Evolutionary conservation across 257 asterid species (phyloP).

Genomic region (Ilex aquifolium): DNA sequence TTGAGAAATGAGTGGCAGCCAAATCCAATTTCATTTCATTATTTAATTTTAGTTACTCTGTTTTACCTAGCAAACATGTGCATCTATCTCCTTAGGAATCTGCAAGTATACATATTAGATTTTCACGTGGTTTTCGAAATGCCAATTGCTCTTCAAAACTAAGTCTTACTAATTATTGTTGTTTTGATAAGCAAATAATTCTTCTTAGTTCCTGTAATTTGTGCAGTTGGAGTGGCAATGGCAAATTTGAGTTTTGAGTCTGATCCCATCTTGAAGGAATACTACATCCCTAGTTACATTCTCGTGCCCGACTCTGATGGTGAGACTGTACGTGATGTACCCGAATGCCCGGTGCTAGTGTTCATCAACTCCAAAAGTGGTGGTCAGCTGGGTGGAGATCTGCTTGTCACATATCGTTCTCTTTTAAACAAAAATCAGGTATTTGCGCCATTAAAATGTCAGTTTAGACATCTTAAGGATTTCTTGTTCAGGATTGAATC

Average conservation of each 20-base stretch:
- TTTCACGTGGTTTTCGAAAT: too few relatives aligned
- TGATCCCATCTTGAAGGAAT: conserved; percentile 36
- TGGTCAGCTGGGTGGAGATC: conserved; percentile 93
- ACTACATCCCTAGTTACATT: conserved; percentile 52
- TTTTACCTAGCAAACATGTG: too few relatives aligned
- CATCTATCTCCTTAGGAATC: too few relatives aligned
- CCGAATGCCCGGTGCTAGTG: conserved; percentile 78
- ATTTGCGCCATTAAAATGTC: neutral
- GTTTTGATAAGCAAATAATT: too few relatives aligned
- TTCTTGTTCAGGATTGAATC: too few relatives aligned
- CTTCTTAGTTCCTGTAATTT: conserved; percentile 1
- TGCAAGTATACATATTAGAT: too few relatives aligned
- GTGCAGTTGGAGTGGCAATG: conserved; percentile 28
- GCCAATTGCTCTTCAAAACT: too few relatives aligned
- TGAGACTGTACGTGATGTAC: conserved; percentile 24
- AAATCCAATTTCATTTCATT: too few relatives aligned
- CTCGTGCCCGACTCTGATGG: conserved; percentile 31
- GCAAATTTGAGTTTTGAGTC: conserved; percentile 22
- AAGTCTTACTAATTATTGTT: too few relatives aligned
- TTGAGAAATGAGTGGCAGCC: too few relatives aligned
- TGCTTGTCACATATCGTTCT: conserved; percentile 59
- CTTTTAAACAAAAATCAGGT: conserved; percentile 77
- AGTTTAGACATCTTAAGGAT: neutral
- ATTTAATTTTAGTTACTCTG: too few relatives aligned
- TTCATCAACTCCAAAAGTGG: conserved; percentile 90